Base-by-base conservation (phyloP, 352 stramenopile species). In the Phytophthora crassamura region DNA sequence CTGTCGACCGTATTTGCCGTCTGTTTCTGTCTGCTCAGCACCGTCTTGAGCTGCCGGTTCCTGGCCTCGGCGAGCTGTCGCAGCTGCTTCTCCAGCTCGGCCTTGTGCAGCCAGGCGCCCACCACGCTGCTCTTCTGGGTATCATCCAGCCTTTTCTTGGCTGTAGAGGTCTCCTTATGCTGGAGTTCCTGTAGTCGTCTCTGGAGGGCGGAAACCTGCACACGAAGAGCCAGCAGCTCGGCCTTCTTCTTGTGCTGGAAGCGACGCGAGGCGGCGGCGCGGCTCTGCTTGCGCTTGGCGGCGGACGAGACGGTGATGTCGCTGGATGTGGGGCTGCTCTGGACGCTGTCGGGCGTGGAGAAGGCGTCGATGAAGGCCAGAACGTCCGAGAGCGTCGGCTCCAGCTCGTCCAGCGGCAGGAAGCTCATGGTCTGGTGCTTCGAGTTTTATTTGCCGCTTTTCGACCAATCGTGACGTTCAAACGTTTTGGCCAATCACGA, bases 211-310 rank as follows among this genome's bases (percentile, higher is more conserved):
- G 52, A 9, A 14, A 34, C 33, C 33, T 69, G 60, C 10, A 32
- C 52, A 40, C 60, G 18, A 7, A 65, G n/a, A 7, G 46, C 57
- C 22, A 67, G 25, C 14, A 64, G 38, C 20, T 64, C 52, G 8
- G 59, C 50, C 25, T 38, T 61, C 48, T 69, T 69, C 61, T 69
- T 69, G 30, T 59, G 61, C 15, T 69, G 61, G 20, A 60, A 69
- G 45, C 61, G 61, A 8, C 52, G 12, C 15, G 61, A 69, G n/a
- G 61, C 52, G 6, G 61, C 61, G 5, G 61, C 61, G 25, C 42
- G 55, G 18, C 39, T 62, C 43, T 54, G 53, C 42, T 69, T 63
- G 10, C 36, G 42, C 20, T 14, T 54, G 2, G n/a, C 28, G 4
- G 20, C 8, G 11, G 12, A 25, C 22, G 22, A 25, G 22, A 25